Conservation (phyloP, 2,329 filamentous ascomycete genomes). For the Pseudocercospora eumusae region DNA sequence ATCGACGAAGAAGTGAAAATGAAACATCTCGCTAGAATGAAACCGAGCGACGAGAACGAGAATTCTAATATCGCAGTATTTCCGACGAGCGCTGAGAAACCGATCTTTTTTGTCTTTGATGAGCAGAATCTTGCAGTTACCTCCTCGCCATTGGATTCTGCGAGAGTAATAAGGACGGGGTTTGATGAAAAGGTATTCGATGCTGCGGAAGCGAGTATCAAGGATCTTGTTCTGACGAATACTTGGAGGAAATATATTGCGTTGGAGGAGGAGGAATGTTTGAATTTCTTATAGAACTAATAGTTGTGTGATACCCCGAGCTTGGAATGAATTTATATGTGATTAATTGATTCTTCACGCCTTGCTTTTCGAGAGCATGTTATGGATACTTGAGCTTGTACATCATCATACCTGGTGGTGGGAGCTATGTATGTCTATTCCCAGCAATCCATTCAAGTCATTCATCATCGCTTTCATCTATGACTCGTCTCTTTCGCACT, state of each 20-base stretch:
- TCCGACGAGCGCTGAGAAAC: slow-evolving; percentile 17
- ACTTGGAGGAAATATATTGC: slow-evolving; percentile 60
- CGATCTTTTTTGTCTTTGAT: no score
- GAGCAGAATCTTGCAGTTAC: slow-evolving; percentile 17
- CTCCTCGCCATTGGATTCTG: slow-evolving; percentile 18
- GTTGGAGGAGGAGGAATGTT: no score
- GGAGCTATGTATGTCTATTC: neutral
- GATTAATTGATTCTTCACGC: no score
- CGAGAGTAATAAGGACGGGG: slow-evolving; percentile 22
- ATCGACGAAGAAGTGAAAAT: slow-evolving; percentile 19
- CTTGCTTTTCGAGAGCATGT: no score
- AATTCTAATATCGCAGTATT: no score
- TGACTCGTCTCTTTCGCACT: slow-evolving; percentile 23
- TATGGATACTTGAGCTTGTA: no score
- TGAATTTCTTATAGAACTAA: no score
- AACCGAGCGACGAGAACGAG: no score
- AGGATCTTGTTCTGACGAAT: slow-evolving; percentile 67
- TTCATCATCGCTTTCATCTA: slow-evolving; percentile 30
- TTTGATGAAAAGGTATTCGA: slow-evolving; percentile 61
- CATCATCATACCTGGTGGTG: neutral
- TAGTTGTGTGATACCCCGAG: neutral
- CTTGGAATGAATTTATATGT: neutral
- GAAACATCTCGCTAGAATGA: no score
- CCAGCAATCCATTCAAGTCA: neutral
- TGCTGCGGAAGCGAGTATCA: slow-evolving; percentile 60